Percentiles rank a stretch among this genome's conserved stretches.
These are phyloP conservation scores for Fusarium protoensiforme DNA, from an alignment of 2,329 filamentous ascomycete species.

Conservation along the genomic window DNA sequence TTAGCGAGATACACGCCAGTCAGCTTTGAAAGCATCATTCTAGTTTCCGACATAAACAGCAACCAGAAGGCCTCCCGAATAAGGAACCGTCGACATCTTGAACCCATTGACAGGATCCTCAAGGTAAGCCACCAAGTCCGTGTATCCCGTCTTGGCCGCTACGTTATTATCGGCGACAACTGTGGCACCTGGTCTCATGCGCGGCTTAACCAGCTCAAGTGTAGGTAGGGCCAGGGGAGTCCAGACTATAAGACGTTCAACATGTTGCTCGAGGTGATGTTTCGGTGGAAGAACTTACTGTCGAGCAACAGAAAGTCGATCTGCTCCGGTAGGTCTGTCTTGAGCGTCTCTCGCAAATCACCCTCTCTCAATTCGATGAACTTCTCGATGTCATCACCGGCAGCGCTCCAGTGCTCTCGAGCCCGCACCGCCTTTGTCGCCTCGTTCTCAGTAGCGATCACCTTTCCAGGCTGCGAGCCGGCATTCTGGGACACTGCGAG, in stretches of 20 bases:
- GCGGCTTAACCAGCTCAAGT: slow-evolving; percentile 58
- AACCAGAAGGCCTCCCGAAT: slow-evolving; percentile 45
- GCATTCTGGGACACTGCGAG: slow-evolving; percentile 65
- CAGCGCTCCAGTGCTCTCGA: slow-evolving; percentile 62
- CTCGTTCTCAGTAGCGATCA: slow-evolving; percentile 72
- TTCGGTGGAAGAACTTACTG: slow-evolving; percentile 57
- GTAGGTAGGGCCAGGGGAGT: slow-evolving; percentile 64
- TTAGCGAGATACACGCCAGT: too few relatives aligned
- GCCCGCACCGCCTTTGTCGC: slow-evolving; percentile 62
- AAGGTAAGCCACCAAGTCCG: slow-evolving; percentile 60
- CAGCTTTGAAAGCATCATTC: too few relatives aligned
- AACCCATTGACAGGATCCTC: slow-evolving; percentile 59
- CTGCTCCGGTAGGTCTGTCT: slow-evolving; percentile 55
- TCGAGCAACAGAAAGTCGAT: slow-evolving; percentile 70
- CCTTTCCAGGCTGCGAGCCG: slow-evolving; percentile 40
- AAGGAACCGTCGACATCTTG: slow-evolving; percentile 48
- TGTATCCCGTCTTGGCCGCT: slow-evolving; percentile 52
- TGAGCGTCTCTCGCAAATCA: slow-evolving; percentile 65
- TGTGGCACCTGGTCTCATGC: slow-evolving; percentile 58
- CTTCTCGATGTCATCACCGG: slow-evolving; percentile 59
- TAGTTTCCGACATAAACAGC: slow-evolving; percentile 32
- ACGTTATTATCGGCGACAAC: slow-evolving; percentile 63
- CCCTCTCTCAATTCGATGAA: slow-evolving; percentile 68
- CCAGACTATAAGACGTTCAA: slow-evolving; percentile 60
- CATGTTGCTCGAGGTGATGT: not conserved